A percentile compares a stretch with the other conserved stretches of the same genome.
Conservation (phyloP, 352 stramenopile species). For the Pythium guiyangense region DNA sequence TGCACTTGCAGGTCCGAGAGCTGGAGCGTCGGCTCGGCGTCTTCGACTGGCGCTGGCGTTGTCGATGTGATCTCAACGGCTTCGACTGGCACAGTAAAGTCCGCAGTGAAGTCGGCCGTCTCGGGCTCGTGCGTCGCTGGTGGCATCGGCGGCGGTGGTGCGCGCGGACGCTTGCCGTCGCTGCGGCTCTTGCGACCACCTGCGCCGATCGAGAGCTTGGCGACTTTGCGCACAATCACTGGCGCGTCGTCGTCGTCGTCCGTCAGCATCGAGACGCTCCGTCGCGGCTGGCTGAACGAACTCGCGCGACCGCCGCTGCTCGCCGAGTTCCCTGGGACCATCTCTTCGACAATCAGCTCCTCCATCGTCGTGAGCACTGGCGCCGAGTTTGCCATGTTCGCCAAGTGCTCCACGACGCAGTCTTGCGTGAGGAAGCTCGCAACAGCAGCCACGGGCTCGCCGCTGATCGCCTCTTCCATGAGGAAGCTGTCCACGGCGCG, state of each 20-base stretch:
- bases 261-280: slow-evolving; percentile 10
- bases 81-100: slow-evolving; percentile 13
- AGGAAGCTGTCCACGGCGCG: slow-evolving; percentile 50
- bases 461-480: slow-evolving; percentile 19
- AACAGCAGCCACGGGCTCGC: not conserved
- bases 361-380: slow-evolving; percentile 20
- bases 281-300: slow-evolving; percentile 17
- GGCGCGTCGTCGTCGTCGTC: slow-evolving; percentile 23
- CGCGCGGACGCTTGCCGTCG: slow-evolving; percentile 10
- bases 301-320: not conserved
- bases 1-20: slow-evolving; percentile 65
- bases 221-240: slow-evolving; percentile 42
- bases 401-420: slow-evolving; percentile 3
- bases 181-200: slow-evolving; percentile 28
- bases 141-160: slow-evolving; percentile 3
- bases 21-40: slow-evolving; percentile 29
- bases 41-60: slow-evolving; percentile 5
- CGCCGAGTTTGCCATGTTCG: not conserved
- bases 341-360: slow-evolving; percentile 47
- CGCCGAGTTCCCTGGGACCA: slow-evolving; percentile 25
- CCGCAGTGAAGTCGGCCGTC: slow-evolving; percentile 16
- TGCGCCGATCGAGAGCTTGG: slow-evolving; percentile 35
- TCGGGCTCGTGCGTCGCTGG: slow-evolving; percentile 18
- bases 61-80: not conserved
- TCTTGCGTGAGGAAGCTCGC: slow-evolving; percentile 14